A percentile compares a stretch with the other conserved stretches of the same genome.
Conservation (phyloP, 192 early-diverging fungal genomes). For the Ambispora gerdemannii region DNA sequence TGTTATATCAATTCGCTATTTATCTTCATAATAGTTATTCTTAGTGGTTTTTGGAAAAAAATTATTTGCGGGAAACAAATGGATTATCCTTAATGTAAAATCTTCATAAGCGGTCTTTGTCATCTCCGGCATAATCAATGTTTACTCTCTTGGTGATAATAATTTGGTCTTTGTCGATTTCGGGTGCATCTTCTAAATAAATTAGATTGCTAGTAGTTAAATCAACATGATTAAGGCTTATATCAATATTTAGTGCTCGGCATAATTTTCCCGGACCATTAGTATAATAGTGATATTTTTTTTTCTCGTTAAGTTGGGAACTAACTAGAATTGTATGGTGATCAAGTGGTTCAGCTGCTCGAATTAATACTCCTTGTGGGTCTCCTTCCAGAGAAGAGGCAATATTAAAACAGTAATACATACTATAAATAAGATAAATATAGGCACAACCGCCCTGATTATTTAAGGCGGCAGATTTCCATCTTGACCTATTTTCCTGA, state of each 20-base stretch:
- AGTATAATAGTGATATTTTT: constrained; percentile 13
- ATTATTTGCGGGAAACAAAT: constrained; percentile 11
- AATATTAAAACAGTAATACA: constrained; percentile 14
- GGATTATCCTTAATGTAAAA: constrained; percentile 13
- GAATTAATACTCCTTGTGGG: constrained; percentile 13
- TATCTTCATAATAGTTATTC: no score
- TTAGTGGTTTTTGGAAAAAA: no score
- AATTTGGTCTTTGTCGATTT: background rate
- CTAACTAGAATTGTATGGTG: background rate
- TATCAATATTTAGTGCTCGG: constrained; percentile 12
- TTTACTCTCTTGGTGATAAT: constrained; percentile 3
- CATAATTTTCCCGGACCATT: constrained; percentile 16
- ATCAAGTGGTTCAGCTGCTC: constrained; percentile 4
- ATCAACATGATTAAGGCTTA: constrained; percentile 7
- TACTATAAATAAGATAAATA: constrained; percentile 12
- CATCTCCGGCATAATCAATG: constrained; percentile 5
- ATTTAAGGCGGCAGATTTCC: constrained; percentile 8
- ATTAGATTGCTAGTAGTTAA: constrained; percentile 14
- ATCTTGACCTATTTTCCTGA: constrained; percentile 6
- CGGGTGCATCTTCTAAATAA: constrained; percentile 6
- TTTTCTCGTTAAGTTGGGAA: constrained; percentile 7
- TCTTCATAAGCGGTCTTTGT: constrained; percentile 15
- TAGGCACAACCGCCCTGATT: constrained; percentile 7
- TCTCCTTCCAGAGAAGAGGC: constrained; percentile 9
- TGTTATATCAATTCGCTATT: no score